Percentiles rank a stretch among this genome's conserved stretches.
Conservation (phyloP, 1,284 basidiomycete species). For the Stygiomarasmius scandens region DNA sequence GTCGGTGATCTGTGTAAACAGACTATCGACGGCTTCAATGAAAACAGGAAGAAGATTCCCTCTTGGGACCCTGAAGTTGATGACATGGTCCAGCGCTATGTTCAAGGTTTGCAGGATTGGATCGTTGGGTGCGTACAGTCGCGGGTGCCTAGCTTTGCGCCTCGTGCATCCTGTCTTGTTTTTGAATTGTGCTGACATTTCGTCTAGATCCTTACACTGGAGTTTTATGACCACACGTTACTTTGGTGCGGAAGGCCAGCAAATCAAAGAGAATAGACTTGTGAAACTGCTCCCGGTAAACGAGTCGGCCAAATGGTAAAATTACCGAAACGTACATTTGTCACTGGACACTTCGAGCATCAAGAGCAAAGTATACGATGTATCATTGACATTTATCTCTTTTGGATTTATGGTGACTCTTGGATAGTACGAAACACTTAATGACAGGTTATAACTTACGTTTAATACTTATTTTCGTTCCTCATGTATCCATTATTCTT, state of each 20-base stretch:
- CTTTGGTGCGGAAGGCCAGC: slow-evolving; percentile 49
- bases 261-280: slow-evolving; percentile 48
- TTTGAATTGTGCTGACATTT: background rate
- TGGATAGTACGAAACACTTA: no score
- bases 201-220: slow-evolving; percentile 52
- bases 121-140: slow-evolving; percentile 48
- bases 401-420: background rate
- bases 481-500: background rate
- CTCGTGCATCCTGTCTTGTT: background rate
- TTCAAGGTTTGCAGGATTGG: slow-evolving; percentile 59
- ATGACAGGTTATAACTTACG: background rate
- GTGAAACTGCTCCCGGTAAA: slow-evolving; percentile 44
- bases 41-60: slow-evolving; percentile 46
- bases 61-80: slow-evolving; percentile 57
- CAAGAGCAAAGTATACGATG: background rate
- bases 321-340: no score
- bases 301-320: slow-evolving; percentile 13
- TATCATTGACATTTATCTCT: background rate
- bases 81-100: slow-evolving; percentile 48
- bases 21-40: slow-evolving; percentile 49
- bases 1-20: slow-evolving; percentile 53
- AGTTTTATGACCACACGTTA: slow-evolving; percentile 60
- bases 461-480: background rate
- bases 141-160: background rate
- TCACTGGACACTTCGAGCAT: background rate